Percentiles rank a stretch among this genome's conserved stretches.
phyloP scores from a whole-genome alignment of 768 basidiomycete genomes.

The Sporobolomyces pararoseus region DNA sequence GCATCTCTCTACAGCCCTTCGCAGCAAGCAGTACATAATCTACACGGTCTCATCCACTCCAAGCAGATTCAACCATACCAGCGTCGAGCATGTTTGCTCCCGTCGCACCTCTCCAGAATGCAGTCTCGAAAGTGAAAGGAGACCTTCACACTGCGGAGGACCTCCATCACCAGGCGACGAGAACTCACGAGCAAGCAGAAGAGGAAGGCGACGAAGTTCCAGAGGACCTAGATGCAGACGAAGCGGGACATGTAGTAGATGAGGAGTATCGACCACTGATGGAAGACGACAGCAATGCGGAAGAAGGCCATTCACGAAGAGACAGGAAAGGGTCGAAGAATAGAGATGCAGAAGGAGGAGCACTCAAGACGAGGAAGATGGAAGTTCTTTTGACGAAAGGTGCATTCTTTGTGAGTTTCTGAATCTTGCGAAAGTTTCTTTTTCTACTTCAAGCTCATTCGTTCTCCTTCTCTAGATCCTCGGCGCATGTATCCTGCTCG shows the following conservation, averaged over 20 bases:
- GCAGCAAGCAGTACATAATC: neutral
- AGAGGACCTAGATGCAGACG: constrained; percentile 20
- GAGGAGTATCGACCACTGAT: constrained; percentile 40
- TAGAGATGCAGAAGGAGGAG: neutral
- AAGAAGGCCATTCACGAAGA: neutral
- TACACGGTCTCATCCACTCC: constrained; percentile 1
- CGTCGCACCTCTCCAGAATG: constrained; percentile 9
- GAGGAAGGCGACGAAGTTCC: constrained; percentile 2
- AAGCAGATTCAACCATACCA: neutral
- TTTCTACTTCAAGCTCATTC: neutral
- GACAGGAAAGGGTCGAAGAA: neutral
- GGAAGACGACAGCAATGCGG: constrained; percentile 7
- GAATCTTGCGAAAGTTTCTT: too few relatives aligned
- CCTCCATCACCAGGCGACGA: neutral
- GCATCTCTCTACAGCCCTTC: neutral
- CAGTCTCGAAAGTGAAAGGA: constrained; percentile 5
- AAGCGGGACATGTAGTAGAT: constrained; percentile 27
- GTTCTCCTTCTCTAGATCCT: constrained; percentile 8
- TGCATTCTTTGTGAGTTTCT: constrained; percentile 29
- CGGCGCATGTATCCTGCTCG: constrained; percentile 41
- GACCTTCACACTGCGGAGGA: constrained; percentile 15
- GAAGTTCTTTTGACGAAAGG: constrained; percentile 28
- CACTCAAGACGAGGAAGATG: constrained; percentile 23
- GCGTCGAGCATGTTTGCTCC: constrained; percentile 28
- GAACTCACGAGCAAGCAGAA: constrained; percentile 1